Evolutionary conservation across 257 asterid genomes (phyloP), one percentile per base, ranked within the genome.

Genomic region (Plantago major): DNA sequence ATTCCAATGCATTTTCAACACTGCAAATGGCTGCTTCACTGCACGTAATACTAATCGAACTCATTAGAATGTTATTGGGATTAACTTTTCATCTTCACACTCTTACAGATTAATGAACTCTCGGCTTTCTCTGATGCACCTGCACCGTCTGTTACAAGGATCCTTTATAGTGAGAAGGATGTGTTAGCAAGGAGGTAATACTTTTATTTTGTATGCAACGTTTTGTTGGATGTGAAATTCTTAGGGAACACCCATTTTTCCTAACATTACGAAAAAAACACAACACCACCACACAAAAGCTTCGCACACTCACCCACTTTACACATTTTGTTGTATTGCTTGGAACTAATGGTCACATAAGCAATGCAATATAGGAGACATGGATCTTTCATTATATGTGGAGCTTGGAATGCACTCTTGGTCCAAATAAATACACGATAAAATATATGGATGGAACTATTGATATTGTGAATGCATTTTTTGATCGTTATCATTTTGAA

Each of bases 111-210:
- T 49, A 89, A 86, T 62, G 96, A 92, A 81, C 79, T 92, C 28
- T 72, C 97, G 28, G 79, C 80, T 67, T 82, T 91, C 79, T 91
- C 98, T 13, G 96, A 91, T 78, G 26, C 94, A 26, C 90, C 90
- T 12, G 83, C 90, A 6, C 98, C 96, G 56, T 82, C 98, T 1
- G 99, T 92, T 55, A 86, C 99, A 44, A 82, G 97, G 79, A 48
- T 92, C 49, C 83, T 92, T 70, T 92, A 89, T 84, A 84, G 94
- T 60, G 89, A 83, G 70, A 92, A 86, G 68, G 99, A 92, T 83
- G 95, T 86, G 6, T 50, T 69, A 47, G 94, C 94, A 51, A 83
- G 99, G 72, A 82, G 89, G 99, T 89, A 81, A 55, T 22, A 16
- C 48, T n/a, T 22, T 9, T 30, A 30, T 30, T 30, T 30, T 30